phyloP scores from a whole-genome alignment of 2,329 filamentous ascomycete genomes.

The Verticillium nonalfalfae region DNA sequence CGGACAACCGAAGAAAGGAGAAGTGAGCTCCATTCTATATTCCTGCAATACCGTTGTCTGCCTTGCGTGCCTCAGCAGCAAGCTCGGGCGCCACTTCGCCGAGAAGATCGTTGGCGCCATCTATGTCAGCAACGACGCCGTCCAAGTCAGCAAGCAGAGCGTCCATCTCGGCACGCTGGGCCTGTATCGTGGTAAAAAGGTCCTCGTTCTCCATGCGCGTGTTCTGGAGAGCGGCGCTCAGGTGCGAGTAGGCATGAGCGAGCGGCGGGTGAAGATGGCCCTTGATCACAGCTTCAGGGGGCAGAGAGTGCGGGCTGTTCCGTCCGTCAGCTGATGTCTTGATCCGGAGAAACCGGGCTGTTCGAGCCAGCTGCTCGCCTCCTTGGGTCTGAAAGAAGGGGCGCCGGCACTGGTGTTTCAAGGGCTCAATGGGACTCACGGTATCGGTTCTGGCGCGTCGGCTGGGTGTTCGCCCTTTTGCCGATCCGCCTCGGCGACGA shows the following conservation, averaged over 20 bases:
- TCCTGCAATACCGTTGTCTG: constrained; percentile 32
- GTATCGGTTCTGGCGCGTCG: constrained; percentile 26
- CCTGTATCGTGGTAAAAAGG: constrained; percentile 42
- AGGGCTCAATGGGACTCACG: constrained; percentile 28
- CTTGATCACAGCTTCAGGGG: constrained; percentile 42
- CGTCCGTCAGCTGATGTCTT: neutral
- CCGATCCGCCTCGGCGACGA: constrained; percentile 43
- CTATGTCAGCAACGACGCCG: constrained; percentile 45
- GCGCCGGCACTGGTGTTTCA: neutral
- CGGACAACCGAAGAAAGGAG: too few relatives aligned
- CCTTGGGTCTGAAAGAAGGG: neutral
- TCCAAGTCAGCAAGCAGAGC: constrained; percentile 43
- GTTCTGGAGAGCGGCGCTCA: constrained; percentile 52
- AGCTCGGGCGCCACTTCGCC: constrained; percentile 39
- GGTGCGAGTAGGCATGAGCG: constrained; percentile 43
- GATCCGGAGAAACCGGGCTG: too few relatives aligned
- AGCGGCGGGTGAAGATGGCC: constrained; percentile 51
- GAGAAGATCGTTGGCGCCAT: constrained; percentile 43
- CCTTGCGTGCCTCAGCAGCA: constrained; percentile 40
- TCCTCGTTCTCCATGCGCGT: constrained; percentile 50
- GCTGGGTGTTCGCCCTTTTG: constrained; percentile 24
- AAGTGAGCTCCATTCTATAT: constrained; percentile 2
- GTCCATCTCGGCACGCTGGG: constrained; percentile 50
- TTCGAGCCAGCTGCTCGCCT: neutral
- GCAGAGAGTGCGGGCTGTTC: constrained; percentile 47